Evolutionary conservation across 2,329 filamentous ascomycete species (phyloP).

Genomic region (Grosmannia clavigera): DNA sequence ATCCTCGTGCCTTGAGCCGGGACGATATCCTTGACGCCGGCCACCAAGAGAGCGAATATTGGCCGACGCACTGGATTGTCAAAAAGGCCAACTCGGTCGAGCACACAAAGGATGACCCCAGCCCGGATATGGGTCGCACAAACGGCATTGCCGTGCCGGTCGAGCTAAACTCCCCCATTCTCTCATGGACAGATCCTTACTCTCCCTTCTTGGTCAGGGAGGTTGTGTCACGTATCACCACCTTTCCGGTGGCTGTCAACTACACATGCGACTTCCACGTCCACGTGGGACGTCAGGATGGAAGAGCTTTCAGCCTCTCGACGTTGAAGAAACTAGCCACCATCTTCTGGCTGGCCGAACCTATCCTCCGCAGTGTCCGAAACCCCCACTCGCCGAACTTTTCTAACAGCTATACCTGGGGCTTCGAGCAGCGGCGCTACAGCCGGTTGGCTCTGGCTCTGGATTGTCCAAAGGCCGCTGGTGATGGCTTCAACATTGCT

Average conservation of each 20-base stretch:
- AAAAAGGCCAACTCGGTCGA: slow-evolving; percentile 28
- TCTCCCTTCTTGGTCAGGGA: slow-evolving; percentile 12
- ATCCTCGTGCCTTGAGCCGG: slow-evolving; percentile 16
- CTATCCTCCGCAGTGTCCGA: slow-evolving; percentile 22
- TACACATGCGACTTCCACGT: slow-evolving; percentile 27
- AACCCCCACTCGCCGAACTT: slow-evolving; percentile 25
- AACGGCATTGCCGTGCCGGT: slow-evolving; percentile 22
- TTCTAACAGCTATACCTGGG: slow-evolving; percentile 25
- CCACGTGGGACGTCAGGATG: slow-evolving; percentile 24
- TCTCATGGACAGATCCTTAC: slow-evolving; percentile 15
- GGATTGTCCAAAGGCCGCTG: neutral
- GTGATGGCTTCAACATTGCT: neutral
- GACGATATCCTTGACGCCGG: slow-evolving; percentile 14
- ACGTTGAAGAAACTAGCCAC: slow-evolving; percentile 23
- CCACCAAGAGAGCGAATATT: slow-evolving; percentile 19
- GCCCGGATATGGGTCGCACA: slow-evolving; percentile 5
- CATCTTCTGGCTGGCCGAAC: slow-evolving; percentile 25
- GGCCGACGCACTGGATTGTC: slow-evolving; percentile 26
- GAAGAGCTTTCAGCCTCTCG: slow-evolving; percentile 17
- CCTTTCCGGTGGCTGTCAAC: slow-evolving; percentile 18
- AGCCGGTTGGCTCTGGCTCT: slow-evolving; percentile 20
- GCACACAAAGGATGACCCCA: slow-evolving; percentile 15
- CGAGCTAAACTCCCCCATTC: slow-evolving; percentile 25
- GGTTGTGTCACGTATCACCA: slow-evolving; percentile 16
- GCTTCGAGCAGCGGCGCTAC: slow-evolving; percentile 19